These are phyloP conservation scores for Microdochium nivale DNA, from an alignment of 2,329 filamentous ascomycete genomes.

Conservation along the genomic window DNA sequence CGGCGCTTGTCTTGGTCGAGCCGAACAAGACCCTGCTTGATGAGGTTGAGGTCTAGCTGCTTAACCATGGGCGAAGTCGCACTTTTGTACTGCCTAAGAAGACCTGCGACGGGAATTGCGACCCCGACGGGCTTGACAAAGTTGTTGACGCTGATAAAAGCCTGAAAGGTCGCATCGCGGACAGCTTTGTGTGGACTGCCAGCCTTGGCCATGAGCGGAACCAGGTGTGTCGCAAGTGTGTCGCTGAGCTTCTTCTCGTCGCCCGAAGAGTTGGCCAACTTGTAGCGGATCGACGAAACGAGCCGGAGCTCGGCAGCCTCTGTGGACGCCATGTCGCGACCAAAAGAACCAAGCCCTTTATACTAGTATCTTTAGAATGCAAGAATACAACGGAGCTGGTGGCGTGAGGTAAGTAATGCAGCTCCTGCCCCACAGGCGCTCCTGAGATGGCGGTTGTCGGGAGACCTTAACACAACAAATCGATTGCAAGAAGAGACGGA, in stretches of 20 bases:
- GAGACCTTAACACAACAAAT: too few relatives aligned
- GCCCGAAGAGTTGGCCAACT: constrained; percentile 43
- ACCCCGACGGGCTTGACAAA: constrained; percentile 51
- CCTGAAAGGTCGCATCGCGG: constrained; percentile 45
- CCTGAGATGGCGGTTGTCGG: too few relatives aligned
- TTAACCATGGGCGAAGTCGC: constrained; percentile 66
- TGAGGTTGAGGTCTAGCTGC: constrained; percentile 81
- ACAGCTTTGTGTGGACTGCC: constrained; percentile 73
- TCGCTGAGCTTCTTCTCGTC: constrained; percentile 76
- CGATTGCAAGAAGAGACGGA: too few relatives aligned
- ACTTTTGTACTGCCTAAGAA: constrained; percentile 86
- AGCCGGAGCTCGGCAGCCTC: constrained; percentile 19
- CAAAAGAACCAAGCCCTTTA: neutral
- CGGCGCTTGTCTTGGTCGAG: constrained; percentile 52
- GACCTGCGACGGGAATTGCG: constrained; percentile 71
- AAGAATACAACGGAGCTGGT: too few relatives aligned
- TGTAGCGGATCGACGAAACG: constrained; percentile 22
- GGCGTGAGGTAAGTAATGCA: too few relatives aligned
- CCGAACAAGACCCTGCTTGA: constrained; percentile 66
- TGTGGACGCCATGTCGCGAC: constrained; percentile 15
- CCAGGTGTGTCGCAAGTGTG: constrained; percentile 69
- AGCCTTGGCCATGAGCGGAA: constrained; percentile 78
- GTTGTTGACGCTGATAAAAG: constrained; percentile 42
- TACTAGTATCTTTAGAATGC: too few relatives aligned
- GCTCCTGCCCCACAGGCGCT: too few relatives aligned